A percentile compares a stretch with the other conserved stretches of the same genome.
Conservation (phyloP, 1,139 yeast genomes). For the Magnusiomyces suaveolens region DNA sequence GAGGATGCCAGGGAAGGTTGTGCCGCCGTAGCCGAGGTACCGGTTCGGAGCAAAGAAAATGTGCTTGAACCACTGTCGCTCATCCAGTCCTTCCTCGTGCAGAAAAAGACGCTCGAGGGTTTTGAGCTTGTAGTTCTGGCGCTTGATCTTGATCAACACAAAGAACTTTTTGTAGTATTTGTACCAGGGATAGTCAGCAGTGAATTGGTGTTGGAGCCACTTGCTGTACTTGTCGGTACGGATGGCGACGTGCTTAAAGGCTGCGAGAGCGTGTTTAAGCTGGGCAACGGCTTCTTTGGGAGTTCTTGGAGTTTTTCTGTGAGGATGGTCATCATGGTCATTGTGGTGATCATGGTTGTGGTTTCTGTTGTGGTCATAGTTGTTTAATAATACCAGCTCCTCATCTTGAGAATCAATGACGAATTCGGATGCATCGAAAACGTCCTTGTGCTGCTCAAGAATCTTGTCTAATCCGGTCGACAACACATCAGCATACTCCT, state of each 20-base stretch:
- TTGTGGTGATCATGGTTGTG: constrained; percentile 2
- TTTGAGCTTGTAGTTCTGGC: constrained; percentile 31
- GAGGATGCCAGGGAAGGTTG: constrained; percentile 60
- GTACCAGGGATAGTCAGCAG: constrained; percentile 29
- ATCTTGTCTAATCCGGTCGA: constrained; percentile 22
- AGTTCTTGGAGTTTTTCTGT: neutral
- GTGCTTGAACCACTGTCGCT: constrained; percentile 17
- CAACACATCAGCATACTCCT: constrained; percentile 36
- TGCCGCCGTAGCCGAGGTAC: constrained; percentile 68
- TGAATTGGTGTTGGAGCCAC: constrained; percentile 24
- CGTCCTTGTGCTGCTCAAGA: neutral
- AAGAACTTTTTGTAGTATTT: constrained; percentile 25
- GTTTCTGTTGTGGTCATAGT: neutral
- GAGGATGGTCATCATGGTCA: neutral
- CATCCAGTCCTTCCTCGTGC: constrained; percentile 16
- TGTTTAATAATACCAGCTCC: neutral
- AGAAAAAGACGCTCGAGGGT: constrained; percentile 54
- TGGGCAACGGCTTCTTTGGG: constrained; percentile 21
- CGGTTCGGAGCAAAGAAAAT: constrained; percentile 16
- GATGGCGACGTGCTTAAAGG: constrained; percentile 20
- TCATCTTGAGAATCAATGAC: neutral
- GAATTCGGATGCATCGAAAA: neutral
- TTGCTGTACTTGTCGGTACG: constrained; percentile 27
- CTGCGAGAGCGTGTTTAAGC: constrained; percentile 22
- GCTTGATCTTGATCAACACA: constrained; percentile 25